Evolutionary conservation across 768 basidiomycete genomes (phyloP).

Genomic region (Tricholoma furcatifolium): DNA sequence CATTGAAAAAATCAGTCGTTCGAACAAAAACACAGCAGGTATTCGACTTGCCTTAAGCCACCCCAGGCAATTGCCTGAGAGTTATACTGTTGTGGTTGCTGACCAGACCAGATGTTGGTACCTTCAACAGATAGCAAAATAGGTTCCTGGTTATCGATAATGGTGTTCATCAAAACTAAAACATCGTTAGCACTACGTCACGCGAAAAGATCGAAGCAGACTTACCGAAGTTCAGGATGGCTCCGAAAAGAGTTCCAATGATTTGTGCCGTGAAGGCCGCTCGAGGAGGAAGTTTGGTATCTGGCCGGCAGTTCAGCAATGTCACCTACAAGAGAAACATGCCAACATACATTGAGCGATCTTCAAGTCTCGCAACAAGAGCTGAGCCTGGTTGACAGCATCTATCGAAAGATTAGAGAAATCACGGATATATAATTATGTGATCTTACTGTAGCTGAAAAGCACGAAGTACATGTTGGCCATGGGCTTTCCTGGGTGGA

Average conservation of each 20-base stretch:
- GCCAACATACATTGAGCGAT: constrained; percentile 37
- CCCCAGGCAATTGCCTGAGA: constrained; percentile 54
- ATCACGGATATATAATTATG: not conserved
- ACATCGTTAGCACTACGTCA: constrained; percentile 5
- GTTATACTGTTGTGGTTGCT: constrained; percentile 50
- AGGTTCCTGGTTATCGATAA: constrained; percentile 48
- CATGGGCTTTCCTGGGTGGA: constrained; percentile 60
- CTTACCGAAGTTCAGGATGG: constrained; percentile 43
- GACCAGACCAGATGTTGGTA: constrained; percentile 52
- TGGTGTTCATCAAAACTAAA: constrained; percentile 56
- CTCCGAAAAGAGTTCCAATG: constrained; percentile 47
- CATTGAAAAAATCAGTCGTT: not conserved
- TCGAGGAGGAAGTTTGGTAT: constrained; percentile 48
- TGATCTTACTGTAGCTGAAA: constrained; percentile 42
- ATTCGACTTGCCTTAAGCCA: constrained; percentile 30
- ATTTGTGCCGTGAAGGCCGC: constrained; percentile 50
- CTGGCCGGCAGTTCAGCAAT: constrained; percentile 16
- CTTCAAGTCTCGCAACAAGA: constrained; percentile 47
- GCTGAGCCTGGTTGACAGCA: constrained; percentile 43
- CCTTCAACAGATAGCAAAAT: constrained; percentile 55
- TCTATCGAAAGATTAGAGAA: constrained; percentile 21
- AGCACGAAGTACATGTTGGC: constrained; percentile 68
- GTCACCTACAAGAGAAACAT: not conserved
- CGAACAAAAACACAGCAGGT: not conserved
- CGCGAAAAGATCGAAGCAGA: not conserved